phyloP scores from a whole-genome alignment of 805 yeast genomes.

The Candida nonsorbophila region DNA sequence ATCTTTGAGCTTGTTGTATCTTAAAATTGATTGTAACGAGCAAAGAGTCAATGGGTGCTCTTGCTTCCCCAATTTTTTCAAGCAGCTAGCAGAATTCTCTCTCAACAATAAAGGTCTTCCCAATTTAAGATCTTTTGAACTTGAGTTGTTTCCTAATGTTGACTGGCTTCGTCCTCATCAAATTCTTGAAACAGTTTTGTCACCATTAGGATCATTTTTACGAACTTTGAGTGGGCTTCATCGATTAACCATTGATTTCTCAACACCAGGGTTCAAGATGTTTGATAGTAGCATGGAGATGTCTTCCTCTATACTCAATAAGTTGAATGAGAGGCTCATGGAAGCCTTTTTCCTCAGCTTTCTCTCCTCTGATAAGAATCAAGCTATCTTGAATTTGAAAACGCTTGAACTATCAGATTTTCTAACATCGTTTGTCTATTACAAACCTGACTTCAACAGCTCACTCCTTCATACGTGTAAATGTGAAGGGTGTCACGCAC shows the following conservation, averaged over 20 bases:
- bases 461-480: slow-evolving; percentile 30
- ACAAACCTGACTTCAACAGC: slow-evolving; percentile 29
- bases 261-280: slow-evolving; percentile 33
- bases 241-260: slow-evolving; percentile 23
- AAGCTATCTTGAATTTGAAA: slow-evolving; percentile 11
- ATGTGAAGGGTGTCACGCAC: slow-evolving; percentile 30
- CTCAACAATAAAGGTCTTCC: slow-evolving; percentile 21
- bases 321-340: slow-evolving; percentile 27
- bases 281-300: slow-evolving; percentile 25
- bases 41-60: slow-evolving; percentile 16
- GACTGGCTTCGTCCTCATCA: slow-evolving; percentile 34
- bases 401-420: slow-evolving; percentile 29
- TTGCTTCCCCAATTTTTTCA: slow-evolving; percentile 23
- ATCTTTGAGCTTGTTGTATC: slow-evolving; percentile 15
- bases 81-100: slow-evolving; percentile 18
- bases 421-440: slow-evolving; percentile 30
- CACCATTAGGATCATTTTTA: slow-evolving; percentile 26
- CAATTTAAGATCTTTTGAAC: slow-evolving; percentile 20
- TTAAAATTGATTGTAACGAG: slow-evolving; percentile 27
- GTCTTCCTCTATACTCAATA: slow-evolving; percentile 23
- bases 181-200: slow-evolving; percentile 20
- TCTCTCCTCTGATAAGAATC: slow-evolving; percentile 7
- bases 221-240: slow-evolving; percentile 17
- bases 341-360: slow-evolving; percentile 30
- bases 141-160: slow-evolving; percentile 24